These are phyloP conservation scores for slime mould (Dictyostelium discoideum) DNA, from an alignment of 78 protist species.

Conservation along the genomic window DNA sequence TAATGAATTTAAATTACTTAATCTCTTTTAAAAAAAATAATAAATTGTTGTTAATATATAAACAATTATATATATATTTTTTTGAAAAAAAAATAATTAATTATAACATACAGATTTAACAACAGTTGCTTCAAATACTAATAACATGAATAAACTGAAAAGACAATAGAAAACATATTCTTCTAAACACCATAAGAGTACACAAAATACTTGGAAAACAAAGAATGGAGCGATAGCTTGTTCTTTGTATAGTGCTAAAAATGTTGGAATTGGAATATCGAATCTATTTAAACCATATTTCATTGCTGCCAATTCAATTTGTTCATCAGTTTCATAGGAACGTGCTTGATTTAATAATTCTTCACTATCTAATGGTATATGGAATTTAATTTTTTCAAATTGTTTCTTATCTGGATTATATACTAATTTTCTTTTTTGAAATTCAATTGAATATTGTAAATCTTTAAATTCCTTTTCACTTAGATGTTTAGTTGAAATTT, in stretches of 20 bases:
- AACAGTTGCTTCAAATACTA: conserved; percentile 96
- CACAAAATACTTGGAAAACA: conserved; percentile 98
- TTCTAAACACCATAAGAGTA: conserved; percentile 97
- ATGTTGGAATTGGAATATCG: conserved; percentile 95
- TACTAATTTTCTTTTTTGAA: conserved; percentile 70
- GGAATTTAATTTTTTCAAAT: conserved; percentile 49
- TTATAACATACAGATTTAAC: conserved; percentile 72
- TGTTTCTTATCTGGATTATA: conserved; percentile 30
- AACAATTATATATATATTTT: neutral
- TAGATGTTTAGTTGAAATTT: neutral
- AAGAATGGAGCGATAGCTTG: conserved; percentile 99
- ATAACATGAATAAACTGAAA: conserved; percentile 96
- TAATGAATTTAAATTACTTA: conserved; percentile 65
- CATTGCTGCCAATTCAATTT: conserved; percentile 2
- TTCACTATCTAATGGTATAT: neutral
- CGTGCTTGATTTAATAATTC: conserved; percentile 1
- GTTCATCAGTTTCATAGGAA: conserved; percentile 42
- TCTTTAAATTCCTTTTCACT: conserved; percentile 8
- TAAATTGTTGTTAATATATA: neutral
- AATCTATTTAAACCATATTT: conserved; percentile 74
- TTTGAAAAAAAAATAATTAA: neutral
- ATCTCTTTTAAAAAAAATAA: conserved; percentile 23
- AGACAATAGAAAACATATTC: conserved; percentile 95
- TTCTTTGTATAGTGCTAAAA: conserved; percentile 92
- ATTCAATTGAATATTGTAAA: conserved; percentile 43